These are phyloP conservation scores for Zygosaccharomyces siamensis DNA, from an alignment of 805 yeast genomes.

Conservation along the genomic window DNA sequence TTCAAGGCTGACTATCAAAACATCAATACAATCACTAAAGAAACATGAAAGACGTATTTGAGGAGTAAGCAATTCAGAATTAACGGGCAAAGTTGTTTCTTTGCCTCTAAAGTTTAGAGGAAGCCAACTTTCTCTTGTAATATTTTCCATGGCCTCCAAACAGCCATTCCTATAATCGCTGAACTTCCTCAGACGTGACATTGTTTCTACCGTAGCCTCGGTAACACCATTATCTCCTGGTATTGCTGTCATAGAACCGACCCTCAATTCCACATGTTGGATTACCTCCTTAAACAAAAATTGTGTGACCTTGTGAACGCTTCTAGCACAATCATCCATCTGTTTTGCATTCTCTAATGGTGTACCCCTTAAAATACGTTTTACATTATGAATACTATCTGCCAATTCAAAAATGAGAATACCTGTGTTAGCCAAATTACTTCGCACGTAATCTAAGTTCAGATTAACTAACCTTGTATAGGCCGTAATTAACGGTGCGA, in stretches of 20 bases:
- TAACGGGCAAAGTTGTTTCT: conserved; percentile 23
- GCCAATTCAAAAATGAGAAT: conserved; percentile 54
- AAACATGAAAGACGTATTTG: conserved; percentile 57
- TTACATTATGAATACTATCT: conserved; percentile 41
- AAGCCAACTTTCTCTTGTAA: conserved; percentile 65
- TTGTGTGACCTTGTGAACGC: conserved; percentile 30
- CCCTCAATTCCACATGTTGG: conserved; percentile 48
- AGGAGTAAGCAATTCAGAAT: conserved; percentile 27
- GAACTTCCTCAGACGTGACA: conserved; percentile 61
- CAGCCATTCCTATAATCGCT: conserved; percentile 55
- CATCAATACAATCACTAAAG: conserved; percentile 74
- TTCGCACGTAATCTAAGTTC: conserved; percentile 39
- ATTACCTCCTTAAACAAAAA: conserved; percentile 55
- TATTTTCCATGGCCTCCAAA: conserved; percentile 43
- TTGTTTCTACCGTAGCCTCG: conserved; percentile 65
- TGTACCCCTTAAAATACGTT: conserved; percentile 31
- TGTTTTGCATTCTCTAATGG: conserved; percentile 20
- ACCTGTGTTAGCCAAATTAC: conserved; percentile 44
- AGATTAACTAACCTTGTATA: conserved; percentile 38
- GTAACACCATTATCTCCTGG: conserved; percentile 69
- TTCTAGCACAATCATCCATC: conserved; percentile 28
- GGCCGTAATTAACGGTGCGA: conserved; percentile 36
- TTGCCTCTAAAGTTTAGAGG: conserved; percentile 42
- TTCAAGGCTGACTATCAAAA: conserved; percentile 61
- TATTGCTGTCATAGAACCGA: conserved; percentile 42